These are phyloP conservation scores for Penstemon barbatus DNA, from an alignment of 257 asterid genomes.

Conservation along the genomic window DNA sequence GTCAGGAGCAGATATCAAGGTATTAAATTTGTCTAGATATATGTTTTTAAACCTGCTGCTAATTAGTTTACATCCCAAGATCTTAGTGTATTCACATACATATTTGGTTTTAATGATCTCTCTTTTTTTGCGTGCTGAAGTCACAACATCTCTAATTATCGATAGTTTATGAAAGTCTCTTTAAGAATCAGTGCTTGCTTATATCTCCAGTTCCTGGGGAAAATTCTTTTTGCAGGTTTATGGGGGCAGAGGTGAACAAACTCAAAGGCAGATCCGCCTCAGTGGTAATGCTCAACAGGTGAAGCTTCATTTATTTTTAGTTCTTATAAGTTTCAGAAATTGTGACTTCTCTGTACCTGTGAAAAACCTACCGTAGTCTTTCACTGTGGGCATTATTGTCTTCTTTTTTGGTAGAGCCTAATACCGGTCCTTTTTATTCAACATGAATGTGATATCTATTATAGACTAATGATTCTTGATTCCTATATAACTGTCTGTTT, in stretches of 20 bases:
- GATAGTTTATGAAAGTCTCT: background rate
- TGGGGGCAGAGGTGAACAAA: conserved; percentile 88
- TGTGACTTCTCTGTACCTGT: background rate
- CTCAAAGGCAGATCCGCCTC: conserved; percentile 87
- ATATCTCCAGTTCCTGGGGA: background rate
- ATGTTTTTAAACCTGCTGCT: background rate
- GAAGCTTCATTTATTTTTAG: conserved; percentile 9
- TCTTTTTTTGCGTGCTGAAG: too few species aligned
- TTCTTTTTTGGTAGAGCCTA: background rate
- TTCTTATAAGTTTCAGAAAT: background rate
- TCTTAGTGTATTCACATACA: background rate
- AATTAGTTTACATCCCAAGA: background rate
- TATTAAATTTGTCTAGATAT: conserved; percentile 20
- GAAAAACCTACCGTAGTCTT: background rate
- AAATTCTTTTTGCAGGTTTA: conserved; percentile 56
- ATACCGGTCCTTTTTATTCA: background rate
- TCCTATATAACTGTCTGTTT: background rate
- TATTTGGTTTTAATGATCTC: background rate
- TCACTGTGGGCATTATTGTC: background rate
- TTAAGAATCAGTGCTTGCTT: background rate
- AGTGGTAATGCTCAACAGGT: conserved; percentile 93
- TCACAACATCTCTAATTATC: background rate
- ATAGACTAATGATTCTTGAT: background rate
- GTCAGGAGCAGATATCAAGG: conserved; percentile 93
- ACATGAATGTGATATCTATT: background rate